phyloP scores from a whole-genome alignment of 2,329 filamentous ascomycete species.

The Curvularia eragrostidis region DNA sequence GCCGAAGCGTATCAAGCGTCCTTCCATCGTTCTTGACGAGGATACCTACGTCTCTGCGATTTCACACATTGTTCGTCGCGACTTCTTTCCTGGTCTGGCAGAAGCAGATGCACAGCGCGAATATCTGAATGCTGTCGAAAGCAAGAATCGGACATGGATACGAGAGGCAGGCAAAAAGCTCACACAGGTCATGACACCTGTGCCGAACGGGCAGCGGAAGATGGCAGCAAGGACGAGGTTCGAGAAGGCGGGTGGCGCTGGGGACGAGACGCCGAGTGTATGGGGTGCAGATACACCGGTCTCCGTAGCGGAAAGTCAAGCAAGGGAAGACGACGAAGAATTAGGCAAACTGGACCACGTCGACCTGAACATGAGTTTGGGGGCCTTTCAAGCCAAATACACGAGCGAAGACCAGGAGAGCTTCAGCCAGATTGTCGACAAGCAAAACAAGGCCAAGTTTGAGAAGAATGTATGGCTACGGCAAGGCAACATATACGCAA shows the following conservation, averaged over 20 bases:
- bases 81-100: slow-evolving; percentile 92
- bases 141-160: slow-evolving; percentile 85
- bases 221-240: slow-evolving; percentile 40
- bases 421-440: slow-evolving; percentile 90
- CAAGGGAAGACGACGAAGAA: slow-evolving; percentile 37
- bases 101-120: slow-evolving; percentile 89
- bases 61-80: slow-evolving; percentile 91
- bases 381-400: slow-evolving; percentile 88
- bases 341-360: slow-evolving; percentile 59
- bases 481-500: slow-evolving; percentile 80
- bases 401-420: slow-evolving; percentile 98
- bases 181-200: slow-evolving; percentile 80
- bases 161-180: slow-evolving; percentile 71
- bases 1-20: slow-evolving; percentile 88
- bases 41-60: slow-evolving; percentile 90
- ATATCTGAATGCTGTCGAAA: slow-evolving; percentile 89
- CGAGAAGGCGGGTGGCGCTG: slow-evolving; percentile 27
- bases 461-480: slow-evolving; percentile 91
- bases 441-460: slow-evolving; percentile 82
- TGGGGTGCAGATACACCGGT: slow-evolving; percentile 75
- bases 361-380: slow-evolving; percentile 80
- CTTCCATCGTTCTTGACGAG: slow-evolving; percentile 86
- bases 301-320: slow-evolving; percentile 57
- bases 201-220: slow-evolving; percentile 56
- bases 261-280: slow-evolving; percentile 66